Percentiles rank a stretch among this genome's conserved stretches.
Conservation (phyloP, 208 protist genomes). For the Giardia muris region DNA sequence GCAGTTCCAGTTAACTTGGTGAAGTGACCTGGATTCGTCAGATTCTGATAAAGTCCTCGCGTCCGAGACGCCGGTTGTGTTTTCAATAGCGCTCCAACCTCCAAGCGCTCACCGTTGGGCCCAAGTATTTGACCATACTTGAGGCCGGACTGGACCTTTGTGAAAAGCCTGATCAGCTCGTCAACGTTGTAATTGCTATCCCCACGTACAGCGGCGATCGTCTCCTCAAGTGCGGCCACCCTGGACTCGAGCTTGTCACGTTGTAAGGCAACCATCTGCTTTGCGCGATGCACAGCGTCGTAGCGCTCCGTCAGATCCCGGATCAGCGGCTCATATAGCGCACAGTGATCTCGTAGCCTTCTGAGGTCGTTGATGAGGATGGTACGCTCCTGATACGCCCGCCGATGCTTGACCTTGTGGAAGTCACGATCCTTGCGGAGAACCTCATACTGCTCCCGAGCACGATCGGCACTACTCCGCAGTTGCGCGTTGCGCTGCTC, state of each 20-base stretch:
- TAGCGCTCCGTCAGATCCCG: not conserved
- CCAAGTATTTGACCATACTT: not conserved
- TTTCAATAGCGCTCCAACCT: not conserved
- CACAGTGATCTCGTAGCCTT: not conserved
- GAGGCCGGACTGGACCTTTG: not conserved
- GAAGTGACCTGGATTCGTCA: not conserved
- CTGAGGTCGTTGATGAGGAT: not conserved
- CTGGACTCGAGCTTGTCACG: not conserved
- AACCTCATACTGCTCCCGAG: not conserved
- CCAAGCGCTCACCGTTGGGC: not conserved
- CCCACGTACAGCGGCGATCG: not conserved
- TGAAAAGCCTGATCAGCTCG: not conserved
- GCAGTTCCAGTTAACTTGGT: not conserved
- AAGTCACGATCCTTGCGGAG: not conserved
- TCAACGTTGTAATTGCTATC: not conserved
- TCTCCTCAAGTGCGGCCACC: not conserved
- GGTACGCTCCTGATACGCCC: not conserved
- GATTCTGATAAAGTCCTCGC: not conserved
- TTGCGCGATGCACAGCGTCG: not conserved
- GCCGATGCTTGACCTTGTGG: not conserved
- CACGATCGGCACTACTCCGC: not conserved
- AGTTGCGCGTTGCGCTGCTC: not conserved
- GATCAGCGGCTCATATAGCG: not conserved
- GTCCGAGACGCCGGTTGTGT: not conserved
- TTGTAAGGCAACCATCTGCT: not conserved